Evolutionary conservation across 257 asterid genomes (phyloP).

Genomic region (Penstemon barbatus): DNA sequence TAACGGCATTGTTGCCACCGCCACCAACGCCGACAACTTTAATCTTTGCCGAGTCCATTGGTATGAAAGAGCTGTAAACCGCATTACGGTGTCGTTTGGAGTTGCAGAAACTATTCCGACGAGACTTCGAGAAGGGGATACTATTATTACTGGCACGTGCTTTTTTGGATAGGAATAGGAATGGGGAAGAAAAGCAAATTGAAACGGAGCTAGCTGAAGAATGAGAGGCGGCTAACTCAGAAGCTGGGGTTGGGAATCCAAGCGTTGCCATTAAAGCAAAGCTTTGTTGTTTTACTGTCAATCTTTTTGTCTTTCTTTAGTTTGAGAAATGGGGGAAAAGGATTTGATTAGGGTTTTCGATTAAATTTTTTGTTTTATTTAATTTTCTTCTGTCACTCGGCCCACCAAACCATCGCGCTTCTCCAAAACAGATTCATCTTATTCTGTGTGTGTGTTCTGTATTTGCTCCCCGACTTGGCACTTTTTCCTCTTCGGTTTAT

Average conservation of each 20-base stretch:
- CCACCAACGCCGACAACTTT: slow-evolving; percentile 98
- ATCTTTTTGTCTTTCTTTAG: neutral
- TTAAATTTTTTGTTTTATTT: slow-evolving; percentile 5
- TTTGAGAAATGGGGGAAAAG: neutral
- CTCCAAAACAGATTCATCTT: too few relatives aligned
- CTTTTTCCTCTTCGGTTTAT: neutral
- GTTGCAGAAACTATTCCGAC: slow-evolving; percentile 38
- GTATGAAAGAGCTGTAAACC: slow-evolving; percentile 54
- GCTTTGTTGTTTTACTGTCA: neutral
- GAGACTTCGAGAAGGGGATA: slow-evolving; percentile 34
- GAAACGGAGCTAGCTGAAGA: slow-evolving; percentile 43
- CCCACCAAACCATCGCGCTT: too few relatives aligned
- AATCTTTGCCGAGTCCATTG: slow-evolving; percentile 83
- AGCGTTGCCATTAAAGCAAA: slow-evolving; percentile 45
- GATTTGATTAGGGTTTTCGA: neutral
- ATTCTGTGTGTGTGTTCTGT: too few relatives aligned
- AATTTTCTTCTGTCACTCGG: neutral
- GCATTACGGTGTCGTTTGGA: slow-evolving; percentile 42
- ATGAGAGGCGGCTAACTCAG: slow-evolving; percentile 53
- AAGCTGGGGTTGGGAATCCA: slow-evolving; percentile 48
- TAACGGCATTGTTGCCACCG: slow-evolving; percentile 97
- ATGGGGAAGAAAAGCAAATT: slow-evolving; percentile 38
- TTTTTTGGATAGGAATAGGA: slow-evolving; percentile 41
- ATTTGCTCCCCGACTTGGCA: neutral
- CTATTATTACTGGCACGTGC: slow-evolving; percentile 27